Conservation (phyloP, 2,329 filamentous ascomycete genomes). For the Diaporthe sp. region DNA sequence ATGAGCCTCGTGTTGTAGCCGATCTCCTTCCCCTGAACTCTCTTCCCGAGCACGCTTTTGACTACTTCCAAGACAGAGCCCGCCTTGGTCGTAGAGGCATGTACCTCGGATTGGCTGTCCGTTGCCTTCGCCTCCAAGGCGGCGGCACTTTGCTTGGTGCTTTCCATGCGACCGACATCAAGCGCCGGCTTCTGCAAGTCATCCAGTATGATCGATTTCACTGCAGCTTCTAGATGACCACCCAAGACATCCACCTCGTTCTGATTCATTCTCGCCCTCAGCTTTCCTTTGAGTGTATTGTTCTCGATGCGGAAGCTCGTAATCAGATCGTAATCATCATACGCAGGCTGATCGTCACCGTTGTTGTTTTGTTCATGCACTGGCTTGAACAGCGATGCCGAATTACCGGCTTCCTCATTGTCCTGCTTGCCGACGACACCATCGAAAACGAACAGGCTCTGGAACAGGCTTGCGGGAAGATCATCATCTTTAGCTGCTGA, state of each 20-base stretch:
- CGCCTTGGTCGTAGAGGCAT: not conserved
- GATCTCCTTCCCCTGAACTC: slow-evolving; percentile 33
- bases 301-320: slow-evolving; percentile 39
- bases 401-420: not conserved
- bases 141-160: not conserved
- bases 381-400: not conserved
- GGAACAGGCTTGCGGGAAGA: slow-evolving; percentile 36
- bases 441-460: slow-evolving; percentile 42
- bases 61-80: slow-evolving; percentile 35
- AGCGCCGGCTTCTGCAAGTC: slow-evolving; percentile 23
- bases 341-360: slow-evolving; percentile 28
- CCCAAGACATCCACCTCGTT: slow-evolving; percentile 27
- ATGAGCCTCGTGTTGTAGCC: slow-evolving; percentile 36
- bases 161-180: not conserved
- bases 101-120: not conserved
- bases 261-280: slow-evolving; percentile 36
- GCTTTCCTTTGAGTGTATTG: slow-evolving; percentile 34
- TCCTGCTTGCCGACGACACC: slow-evolving; percentile 32
- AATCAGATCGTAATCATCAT: slow-evolving; percentile 41
- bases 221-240: slow-evolving; percentile 22
- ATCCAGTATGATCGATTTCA: not conserved
- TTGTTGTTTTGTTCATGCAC: not conserved
- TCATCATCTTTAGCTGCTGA: slow-evolving; percentile 24
- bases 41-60: slow-evolving; percentile 34
- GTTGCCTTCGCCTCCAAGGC: not conserved